phyloP scores from a whole-genome alignment of 2,329 filamentous ascomycete genomes.

The Xylariaceae sp. region DNA sequence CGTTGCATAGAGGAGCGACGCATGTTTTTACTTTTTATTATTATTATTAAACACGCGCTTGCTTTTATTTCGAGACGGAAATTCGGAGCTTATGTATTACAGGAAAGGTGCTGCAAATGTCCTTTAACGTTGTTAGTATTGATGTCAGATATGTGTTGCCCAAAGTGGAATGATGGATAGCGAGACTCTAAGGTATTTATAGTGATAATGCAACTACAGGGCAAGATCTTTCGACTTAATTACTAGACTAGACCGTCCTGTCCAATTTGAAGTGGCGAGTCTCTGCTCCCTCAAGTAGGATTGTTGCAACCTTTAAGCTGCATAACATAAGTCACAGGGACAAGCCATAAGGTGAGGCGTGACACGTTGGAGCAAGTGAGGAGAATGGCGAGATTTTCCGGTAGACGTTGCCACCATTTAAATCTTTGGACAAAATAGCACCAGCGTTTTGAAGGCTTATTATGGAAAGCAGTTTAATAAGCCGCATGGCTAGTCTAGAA shows the following conservation, averaged over 20 bases:
- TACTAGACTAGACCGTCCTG: not conserved
- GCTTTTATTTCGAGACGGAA: not conserved
- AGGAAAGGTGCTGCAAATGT: too few species aligned
- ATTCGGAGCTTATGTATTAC: too few species aligned
- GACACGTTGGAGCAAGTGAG: conserved; percentile 25
- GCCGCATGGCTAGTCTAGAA: too few species aligned
- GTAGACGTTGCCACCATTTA: conserved; percentile 13
- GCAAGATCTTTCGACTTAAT: not conserved
- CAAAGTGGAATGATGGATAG: not conserved
- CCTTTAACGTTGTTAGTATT: not conserved
- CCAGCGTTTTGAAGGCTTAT: too few species aligned
- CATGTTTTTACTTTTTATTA: too few species aligned
- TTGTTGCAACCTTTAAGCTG: conserved; percentile 24
- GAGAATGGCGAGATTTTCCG: conserved; percentile 13
- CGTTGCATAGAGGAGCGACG: conserved; percentile 18
- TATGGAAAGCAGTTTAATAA: too few species aligned
- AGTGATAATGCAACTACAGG: not conserved
- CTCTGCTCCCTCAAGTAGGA: not conserved
- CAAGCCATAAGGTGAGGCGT: conserved; percentile 22
- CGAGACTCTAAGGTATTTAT: not conserved
- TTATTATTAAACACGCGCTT: not conserved
- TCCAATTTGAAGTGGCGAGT: not conserved
- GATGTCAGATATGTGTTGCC: conserved; percentile 9
- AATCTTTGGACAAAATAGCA: too few species aligned
- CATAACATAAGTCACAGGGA: conserved; percentile 32